Base-by-base conservation (phyloP, 345 rosid species). In the Chamaenerion angustifolium region DNA sequence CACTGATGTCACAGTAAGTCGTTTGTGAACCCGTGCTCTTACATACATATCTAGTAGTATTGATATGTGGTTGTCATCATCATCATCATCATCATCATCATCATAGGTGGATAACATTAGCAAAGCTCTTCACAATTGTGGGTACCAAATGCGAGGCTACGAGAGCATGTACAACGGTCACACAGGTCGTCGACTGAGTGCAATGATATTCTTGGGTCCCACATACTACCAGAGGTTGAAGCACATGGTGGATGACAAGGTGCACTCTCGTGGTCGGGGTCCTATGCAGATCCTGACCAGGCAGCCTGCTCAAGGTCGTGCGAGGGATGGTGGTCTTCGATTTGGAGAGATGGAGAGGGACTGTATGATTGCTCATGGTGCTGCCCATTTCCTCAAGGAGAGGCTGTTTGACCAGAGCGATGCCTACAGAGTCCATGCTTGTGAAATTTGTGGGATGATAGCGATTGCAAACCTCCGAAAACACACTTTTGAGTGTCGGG, bases 221-320 rank as follows among this genome's bases (percentile, higher is more conserved):
- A 90, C 98, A 1, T 90, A 90, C 68, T 90, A 87, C 64, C 98
- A 90, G 61, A 80, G 98, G 60, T 48, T 90, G 66, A 90, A 90
- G 71, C 98, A 87, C 53, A 86, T 90, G 98, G 98, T 90, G n/a
- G 96, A 87, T 57, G 96, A 90, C 71, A 87, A 90, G 76, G 87
- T 87, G 58, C 96, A 87, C 72, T 90, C 96, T 13, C 95, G 98
- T 64, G 98, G 95, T 56, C 71, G 98, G 54, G 98, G 98, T 11
- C 98, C 96, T 4, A 92, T 87, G 45, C 98, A 92, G 60, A 92
- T 87, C 57, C 78, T 92, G 37, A 87, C 96, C 0, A 78, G 96
- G 76, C 98, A 92, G 62, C 98, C 98, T 51, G 96, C 96, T 2
- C 96, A 87, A 65, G 98, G 98, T 14, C 73, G 96, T 31, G 83